These are phyloP conservation scores for Angomonas deanei DNA, from an alignment of 208 protist genomes.

Conservation along the genomic window DNA sequence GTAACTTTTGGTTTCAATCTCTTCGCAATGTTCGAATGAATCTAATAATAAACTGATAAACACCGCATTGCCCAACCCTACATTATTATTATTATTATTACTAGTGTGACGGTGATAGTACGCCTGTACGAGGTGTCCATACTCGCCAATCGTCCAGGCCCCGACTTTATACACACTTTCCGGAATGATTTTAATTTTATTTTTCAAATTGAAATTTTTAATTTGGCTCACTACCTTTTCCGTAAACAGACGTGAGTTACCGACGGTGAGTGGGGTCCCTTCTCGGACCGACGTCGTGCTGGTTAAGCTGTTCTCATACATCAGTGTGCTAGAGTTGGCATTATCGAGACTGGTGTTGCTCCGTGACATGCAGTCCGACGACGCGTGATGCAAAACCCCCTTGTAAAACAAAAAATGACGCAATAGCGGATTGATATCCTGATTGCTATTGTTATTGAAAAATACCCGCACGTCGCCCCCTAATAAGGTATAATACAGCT, in stretches of 20 bases:
- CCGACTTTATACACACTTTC: constrained; percentile 64
- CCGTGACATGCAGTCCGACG: background rate
- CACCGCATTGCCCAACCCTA: constrained; percentile 9
- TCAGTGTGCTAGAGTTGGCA: too few relatives aligned
- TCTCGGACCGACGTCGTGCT: too few relatives aligned
- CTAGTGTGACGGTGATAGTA: constrained; percentile 3
- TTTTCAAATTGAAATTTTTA: too few relatives aligned
- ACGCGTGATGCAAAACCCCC: background rate
- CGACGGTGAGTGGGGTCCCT: too few relatives aligned
- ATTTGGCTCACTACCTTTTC: too few relatives aligned
- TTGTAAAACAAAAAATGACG: constrained; percentile 2
- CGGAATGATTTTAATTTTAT: constrained; percentile 11
- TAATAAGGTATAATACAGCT: constrained; percentile 2
- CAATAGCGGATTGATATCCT: background rate
- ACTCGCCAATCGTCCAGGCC: constrained; percentile 93
- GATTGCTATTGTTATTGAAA: background rate
- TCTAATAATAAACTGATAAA: constrained; percentile 71
- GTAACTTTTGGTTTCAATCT: constrained; percentile 44
- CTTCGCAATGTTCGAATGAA: constrained; percentile 34
- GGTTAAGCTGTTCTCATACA: too few relatives aligned
- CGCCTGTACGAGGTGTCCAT: constrained; percentile 75
- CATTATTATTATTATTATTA: background rate
- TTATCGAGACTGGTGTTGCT: background rate
- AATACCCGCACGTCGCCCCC: constrained; percentile 1
- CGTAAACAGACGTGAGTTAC: too few relatives aligned